Conservation (phyloP, 495 filamentous ascomycete species). For the Penicillium salamii region DNA sequence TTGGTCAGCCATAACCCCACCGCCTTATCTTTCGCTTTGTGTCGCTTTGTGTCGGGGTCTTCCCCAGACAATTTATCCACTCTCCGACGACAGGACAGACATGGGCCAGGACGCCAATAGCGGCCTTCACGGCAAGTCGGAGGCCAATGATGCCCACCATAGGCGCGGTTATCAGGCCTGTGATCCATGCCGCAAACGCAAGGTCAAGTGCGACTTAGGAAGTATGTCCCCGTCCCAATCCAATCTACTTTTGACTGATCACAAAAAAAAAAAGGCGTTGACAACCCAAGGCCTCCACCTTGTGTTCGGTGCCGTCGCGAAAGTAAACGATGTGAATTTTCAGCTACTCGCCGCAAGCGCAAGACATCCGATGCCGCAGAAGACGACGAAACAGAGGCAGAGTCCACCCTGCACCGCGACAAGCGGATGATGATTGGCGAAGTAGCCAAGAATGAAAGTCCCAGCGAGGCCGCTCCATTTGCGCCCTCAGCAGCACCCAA, state of each 20-base stretch:
- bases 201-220: conserved; percentile 91
- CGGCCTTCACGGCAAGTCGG: conserved; percentile 24
- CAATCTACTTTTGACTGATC: conserved; percentile 10
- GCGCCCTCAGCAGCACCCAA: conserved; percentile 21
- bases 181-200: conserved; percentile 86
- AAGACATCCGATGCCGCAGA: conserved; percentile 66
- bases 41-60: conserved; percentile 35
- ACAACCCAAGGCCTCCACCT: conserved; percentile 89
- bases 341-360: conserved; percentile 88
- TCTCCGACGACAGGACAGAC: conserved; percentile 15
- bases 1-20: conserved; percentile 29
- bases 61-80: conserved; percentile 26
- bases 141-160: conserved; percentile 49
- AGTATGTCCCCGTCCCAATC: conserved; percentile 39
- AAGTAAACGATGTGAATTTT: conserved; percentile 94
- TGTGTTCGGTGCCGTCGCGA: conserved; percentile 92
- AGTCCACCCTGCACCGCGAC: conserved; percentile 47
- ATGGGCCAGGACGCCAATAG: conserved; percentile 30
- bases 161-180: conserved; percentile 81
- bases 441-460: conserved; percentile 27
- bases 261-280: conserved; percentile 53
- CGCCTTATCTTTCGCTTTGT: conserved; percentile 49
- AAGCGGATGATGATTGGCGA: conserved; percentile 50
- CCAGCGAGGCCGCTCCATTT: conserved; percentile 29
- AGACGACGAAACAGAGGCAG: conserved; percentile 43